Evolutionary conservation across 116 monocot genomes (phyloP), one percentile per base, ranked within the genome.

Genomic region (Phalaenopsis hybrid): DNA sequence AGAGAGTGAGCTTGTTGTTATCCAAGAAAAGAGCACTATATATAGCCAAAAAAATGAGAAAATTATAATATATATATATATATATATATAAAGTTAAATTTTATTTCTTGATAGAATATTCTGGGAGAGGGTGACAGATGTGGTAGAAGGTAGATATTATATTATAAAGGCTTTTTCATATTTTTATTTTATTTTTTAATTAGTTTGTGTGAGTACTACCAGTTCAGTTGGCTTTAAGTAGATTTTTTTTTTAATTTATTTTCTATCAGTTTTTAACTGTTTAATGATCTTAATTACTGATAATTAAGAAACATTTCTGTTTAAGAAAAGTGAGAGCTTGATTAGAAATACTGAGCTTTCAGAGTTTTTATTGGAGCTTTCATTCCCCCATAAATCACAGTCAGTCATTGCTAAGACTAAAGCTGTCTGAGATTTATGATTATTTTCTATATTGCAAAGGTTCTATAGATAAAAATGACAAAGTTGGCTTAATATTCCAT

Each of bases 121-220:
- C 43, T 73, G 73, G 73, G 31, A 43, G 67, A 13, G 73, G 73
- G 73, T 15, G 12, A 5, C 73, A 73, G 37, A 73, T 73, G 73
- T 43, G 73, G 13, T 41, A 73, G 73, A 73, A 73, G 31, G 11
- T 10, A 37, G 41, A 28, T 8, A 41, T 41, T 41, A 41, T 41
- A 41, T 41, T 41, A 41, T 41, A 41, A 41, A 41, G 41, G 41
- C 37, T 12, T 20, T 13, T 73, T 17, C 15, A 6, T 11, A 13
- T 16, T 15, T 73, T 3, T 73, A 73, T 37, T 41, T 13, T 15
- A 55, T 55, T 15, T 55, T 55, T 15, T 55, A 55, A 73, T 73
- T 5, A 41, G 4, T 13, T 4, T 31, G 16, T 4, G 11, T 5
- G 33, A 13, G 34, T 8, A 37, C 6, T 5, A 4, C 0, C 73